phyloP scores from a whole-genome alignment of 192 early-diverging fungal genomes.

The Mortierella alpina region DNA sequence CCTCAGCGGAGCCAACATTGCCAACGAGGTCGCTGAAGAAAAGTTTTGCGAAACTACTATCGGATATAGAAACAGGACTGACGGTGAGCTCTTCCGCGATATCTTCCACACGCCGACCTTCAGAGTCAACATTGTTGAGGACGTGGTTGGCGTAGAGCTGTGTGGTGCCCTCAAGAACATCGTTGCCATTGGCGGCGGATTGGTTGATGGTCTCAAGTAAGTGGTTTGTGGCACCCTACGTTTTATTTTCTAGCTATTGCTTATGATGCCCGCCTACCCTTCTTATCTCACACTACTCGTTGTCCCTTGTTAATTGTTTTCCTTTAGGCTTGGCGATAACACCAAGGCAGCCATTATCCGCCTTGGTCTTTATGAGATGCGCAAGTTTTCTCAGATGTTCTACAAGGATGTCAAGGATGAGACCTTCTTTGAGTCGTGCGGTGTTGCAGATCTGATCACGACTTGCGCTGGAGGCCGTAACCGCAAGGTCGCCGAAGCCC shows the following conservation, averaged over 20 bases:
- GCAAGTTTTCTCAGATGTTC: constrained; percentile 89
- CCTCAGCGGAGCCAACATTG: constrained; percentile 98
- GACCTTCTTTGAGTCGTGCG: constrained; percentile 98
- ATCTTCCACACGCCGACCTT: constrained; percentile 93
- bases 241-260: background rate
- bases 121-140: constrained; percentile 84
- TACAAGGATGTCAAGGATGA: constrained; percentile 85
- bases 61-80: constrained; percentile 73
- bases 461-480: constrained; percentile 98
- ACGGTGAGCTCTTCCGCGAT: constrained; percentile 82
- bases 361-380: constrained; percentile 95
- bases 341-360: constrained; percentile 98
- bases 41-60: constrained; percentile 97
- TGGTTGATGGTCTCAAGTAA: constrained; percentile 91
- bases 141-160: constrained; percentile 94
- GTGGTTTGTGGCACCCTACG: background rate
- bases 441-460: constrained; percentile 96
- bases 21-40: constrained; percentile 92
- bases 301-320: background rate
- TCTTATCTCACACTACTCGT: background rate
- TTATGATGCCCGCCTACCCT: background rate
- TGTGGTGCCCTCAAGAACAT: constrained; percentile 99
- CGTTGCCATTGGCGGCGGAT: constrained; percentile 95
- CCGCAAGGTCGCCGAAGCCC: constrained; percentile 91
- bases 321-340: constrained; percentile 82